Percentiles rank a stretch among this genome's conserved stretches.
Evolutionary conservation across 768 basidiomycete species (phyloP).

Genomic region (Gymnopilus dilepis): DNA sequence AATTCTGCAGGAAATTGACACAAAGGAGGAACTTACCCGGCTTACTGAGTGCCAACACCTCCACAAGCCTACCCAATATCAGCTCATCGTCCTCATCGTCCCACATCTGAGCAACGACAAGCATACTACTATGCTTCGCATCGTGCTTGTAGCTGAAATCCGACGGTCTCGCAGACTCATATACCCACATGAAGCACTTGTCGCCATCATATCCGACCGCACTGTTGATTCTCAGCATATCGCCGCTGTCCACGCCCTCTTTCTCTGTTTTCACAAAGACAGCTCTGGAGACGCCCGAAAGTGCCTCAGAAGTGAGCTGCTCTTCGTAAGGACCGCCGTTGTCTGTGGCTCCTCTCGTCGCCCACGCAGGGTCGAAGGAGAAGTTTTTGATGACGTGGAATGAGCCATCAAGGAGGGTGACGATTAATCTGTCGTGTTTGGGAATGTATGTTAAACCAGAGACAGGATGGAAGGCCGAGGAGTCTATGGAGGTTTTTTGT

Average conservation of each 20-base stretch:
- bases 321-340: slow-evolving; percentile 20
- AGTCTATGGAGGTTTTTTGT: slow-evolving; percentile 58
- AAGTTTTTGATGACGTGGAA: slow-evolving; percentile 64
- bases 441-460: slow-evolving; percentile 64
- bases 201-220: slow-evolving; percentile 61
- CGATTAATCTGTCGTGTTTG: slow-evolving; percentile 54
- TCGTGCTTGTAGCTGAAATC: slow-evolving; percentile 75
- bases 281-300: slow-evolving; percentile 56
- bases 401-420: slow-evolving; percentile 74
- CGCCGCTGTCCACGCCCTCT: slow-evolving; percentile 42
- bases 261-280: slow-evolving; percentile 56
- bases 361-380: slow-evolving; percentile 51
- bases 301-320: slow-evolving; percentile 40
- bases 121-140: slow-evolving; percentile 59
- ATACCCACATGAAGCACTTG: slow-evolving; percentile 67
- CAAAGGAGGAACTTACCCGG: slow-evolving; percentile 33
- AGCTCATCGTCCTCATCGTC: slow-evolving; percentile 38
- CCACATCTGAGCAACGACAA: slow-evolving; percentile 66
- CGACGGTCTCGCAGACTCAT: slow-evolving; percentile 70
- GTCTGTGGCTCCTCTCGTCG: slow-evolving; percentile 11
- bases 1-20: background rate
- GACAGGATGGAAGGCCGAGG: slow-evolving; percentile 62
- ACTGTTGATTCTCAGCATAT: slow-evolving; percentile 67
- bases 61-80: slow-evolving; percentile 41
- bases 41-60: slow-evolving; percentile 34